A percentile compares a stretch with the other conserved stretches of the same genome.
Evolutionary conservation across 495 filamentous ascomycete species (phyloP).

Genomic region (Hypoxylon rickii): DNA sequence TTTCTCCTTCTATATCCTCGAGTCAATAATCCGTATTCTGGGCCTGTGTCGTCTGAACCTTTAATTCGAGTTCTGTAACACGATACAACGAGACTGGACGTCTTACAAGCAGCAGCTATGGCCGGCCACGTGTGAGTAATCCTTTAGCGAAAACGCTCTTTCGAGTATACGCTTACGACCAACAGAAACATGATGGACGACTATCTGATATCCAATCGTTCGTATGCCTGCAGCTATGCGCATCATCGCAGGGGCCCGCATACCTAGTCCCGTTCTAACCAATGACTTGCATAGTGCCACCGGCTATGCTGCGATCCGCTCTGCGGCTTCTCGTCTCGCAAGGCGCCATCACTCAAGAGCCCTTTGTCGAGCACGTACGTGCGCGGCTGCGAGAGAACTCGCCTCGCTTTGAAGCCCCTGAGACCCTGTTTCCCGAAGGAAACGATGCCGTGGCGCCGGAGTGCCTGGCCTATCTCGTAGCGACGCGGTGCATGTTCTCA

Average conservation of each 20-base stretch:
- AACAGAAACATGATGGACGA: constrained; percentile 35
- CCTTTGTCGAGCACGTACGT: constrained; percentile 29
- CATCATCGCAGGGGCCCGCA: too few relatives aligned
- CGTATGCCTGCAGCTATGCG: too few relatives aligned
- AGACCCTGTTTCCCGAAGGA: constrained; percentile 17
- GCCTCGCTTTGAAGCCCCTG: constrained; percentile 1
- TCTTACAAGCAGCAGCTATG: too few relatives aligned
- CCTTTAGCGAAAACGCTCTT: not conserved
- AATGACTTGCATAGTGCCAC: constrained; percentile 13
- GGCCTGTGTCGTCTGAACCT: too few relatives aligned
- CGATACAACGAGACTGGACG: too few relatives aligned
- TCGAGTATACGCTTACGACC: not conserved
- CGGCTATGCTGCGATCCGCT: constrained; percentile 25
- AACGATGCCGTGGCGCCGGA: constrained; percentile 6
- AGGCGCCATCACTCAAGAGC: constrained; percentile 23
- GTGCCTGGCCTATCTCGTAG: constrained; percentile 23
- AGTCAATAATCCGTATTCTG: too few relatives aligned
- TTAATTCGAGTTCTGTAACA: too few relatives aligned
- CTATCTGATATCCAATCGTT: constrained; percentile 31
- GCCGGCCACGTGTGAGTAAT: constrained; percentile 29
- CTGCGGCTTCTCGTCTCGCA: constrained; percentile 33
- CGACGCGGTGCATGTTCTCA: constrained; percentile 32
- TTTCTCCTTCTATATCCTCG: too few relatives aligned
- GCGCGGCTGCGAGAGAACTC: constrained; percentile 18
- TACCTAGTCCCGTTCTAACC: constrained; percentile 11